phyloP scores from a whole-genome alignment of 176 grass and related monocot genomes.

The Tillandsia leiboldiana region DNA sequence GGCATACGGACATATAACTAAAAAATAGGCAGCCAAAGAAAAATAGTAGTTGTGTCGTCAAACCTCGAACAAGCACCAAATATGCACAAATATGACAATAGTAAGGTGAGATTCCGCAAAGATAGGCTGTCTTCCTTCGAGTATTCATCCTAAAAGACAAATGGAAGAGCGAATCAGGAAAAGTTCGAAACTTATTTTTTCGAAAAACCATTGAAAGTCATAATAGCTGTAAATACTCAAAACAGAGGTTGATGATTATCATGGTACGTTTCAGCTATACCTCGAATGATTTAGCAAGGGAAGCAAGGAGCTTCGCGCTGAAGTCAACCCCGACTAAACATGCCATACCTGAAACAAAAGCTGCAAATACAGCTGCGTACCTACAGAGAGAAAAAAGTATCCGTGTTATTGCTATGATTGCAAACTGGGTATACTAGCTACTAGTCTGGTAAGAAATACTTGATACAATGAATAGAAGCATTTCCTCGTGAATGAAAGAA shows the following conservation, averaged over 20 bases:
- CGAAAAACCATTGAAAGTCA: too few species aligned
- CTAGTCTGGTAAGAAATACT: not conserved
- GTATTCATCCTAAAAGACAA: slow-evolving; percentile 60
- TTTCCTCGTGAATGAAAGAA: too few species aligned
- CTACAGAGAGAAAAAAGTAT: slow-evolving; percentile 29
- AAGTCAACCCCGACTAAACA: slow-evolving; percentile 87
- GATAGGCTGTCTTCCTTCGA: slow-evolving; percentile 83
- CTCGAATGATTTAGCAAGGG: slow-evolving; percentile 73
- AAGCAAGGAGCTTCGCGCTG: slow-evolving; percentile 71
- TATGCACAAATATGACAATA: too few species aligned
- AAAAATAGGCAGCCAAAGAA: slow-evolving; percentile 2
- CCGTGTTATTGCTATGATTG: slow-evolving; percentile 15
- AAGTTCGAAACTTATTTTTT: not conserved
- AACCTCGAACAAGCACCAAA: slow-evolving; percentile 81
- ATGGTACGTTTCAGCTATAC: slow-evolving; percentile 23
- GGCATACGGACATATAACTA: too few species aligned
- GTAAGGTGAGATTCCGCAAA: too few species aligned
- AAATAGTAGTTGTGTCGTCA: slow-evolving; percentile 11
- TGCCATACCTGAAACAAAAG: slow-evolving; percentile 91
- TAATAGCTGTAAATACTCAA: not conserved
- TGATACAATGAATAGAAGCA: too few species aligned
- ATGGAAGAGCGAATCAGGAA: slow-evolving; percentile 15
- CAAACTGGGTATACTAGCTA: not conserved
- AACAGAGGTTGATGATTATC: not conserved
- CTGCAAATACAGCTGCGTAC: slow-evolving; percentile 78